These are phyloP conservation scores for Penicillium italicum DNA, from an alignment of 2,329 filamentous ascomycete genomes.

Conservation along the genomic window DNA sequence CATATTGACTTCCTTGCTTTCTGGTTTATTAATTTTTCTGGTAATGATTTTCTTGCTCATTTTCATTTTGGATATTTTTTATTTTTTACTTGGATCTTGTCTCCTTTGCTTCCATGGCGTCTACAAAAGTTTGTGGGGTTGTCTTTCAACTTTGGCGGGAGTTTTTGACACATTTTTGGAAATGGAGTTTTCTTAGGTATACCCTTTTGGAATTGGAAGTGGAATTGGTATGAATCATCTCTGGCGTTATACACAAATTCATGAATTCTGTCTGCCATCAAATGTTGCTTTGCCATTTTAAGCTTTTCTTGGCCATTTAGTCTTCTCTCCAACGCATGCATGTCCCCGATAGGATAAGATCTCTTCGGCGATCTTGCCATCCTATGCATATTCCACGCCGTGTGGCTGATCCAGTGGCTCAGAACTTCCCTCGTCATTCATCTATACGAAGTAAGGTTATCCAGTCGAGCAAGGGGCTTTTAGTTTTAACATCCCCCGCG, in stretches of 20 bases:
- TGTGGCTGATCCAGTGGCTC: neutral
- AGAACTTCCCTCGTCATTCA: neutral
- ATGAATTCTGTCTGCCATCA: neutral
- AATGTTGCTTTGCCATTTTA: neutral
- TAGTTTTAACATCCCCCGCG: neutral
- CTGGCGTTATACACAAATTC: conserved; percentile 13
- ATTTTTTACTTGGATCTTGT: neutral
- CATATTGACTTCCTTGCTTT: conserved; percentile 14
- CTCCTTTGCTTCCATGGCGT: neutral
- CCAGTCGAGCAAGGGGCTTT: neutral
- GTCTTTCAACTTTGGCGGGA: neutral
- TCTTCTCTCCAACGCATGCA: neutral
- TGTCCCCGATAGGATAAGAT: neutral
- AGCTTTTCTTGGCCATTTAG: neutral
- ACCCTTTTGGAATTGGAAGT: conserved; percentile 19
- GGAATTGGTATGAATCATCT: conserved; percentile 1
- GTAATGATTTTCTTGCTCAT: neutral
- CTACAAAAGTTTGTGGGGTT: conserved; percentile 6
- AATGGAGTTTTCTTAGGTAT: conserved; percentile 17
- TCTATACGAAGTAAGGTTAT: neutral
- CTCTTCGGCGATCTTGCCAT: neutral
- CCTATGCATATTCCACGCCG: neutral
- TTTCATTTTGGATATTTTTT: neutral
- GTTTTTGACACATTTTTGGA: conserved; percentile 1
- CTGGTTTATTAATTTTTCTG: conserved; percentile 4